Conservation (phyloP, 495 filamentous ascomycete genomes). For the Hyaloscypha hepaticicola region DNA sequence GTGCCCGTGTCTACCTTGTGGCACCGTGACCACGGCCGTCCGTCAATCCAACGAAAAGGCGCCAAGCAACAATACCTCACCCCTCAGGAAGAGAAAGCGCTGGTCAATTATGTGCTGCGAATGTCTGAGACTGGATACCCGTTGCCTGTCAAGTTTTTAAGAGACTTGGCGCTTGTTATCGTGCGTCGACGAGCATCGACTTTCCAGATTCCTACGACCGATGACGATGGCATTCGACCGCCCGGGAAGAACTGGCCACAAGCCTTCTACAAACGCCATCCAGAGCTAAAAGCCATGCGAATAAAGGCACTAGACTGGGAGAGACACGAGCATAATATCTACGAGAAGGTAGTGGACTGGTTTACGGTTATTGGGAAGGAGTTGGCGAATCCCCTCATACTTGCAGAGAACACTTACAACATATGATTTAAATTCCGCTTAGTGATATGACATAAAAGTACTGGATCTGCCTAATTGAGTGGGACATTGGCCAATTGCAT, state of each 20-base stretch:
- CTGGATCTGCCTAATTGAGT: no score
- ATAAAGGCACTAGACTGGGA: constrained; percentile 31
- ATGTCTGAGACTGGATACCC: constrained; percentile 34
- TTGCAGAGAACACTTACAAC: constrained; percentile 33
- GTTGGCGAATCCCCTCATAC: constrained; percentile 29
- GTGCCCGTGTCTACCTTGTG: constrained; percentile 21
- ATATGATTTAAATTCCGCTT: no score
- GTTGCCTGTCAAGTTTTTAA: constrained; percentile 34
- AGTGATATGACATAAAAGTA: no score
- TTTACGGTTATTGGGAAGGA: constrained; percentile 33
- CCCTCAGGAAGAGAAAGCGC: constrained; percentile 32
- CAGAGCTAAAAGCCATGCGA: constrained; percentile 31
- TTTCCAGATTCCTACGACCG: constrained; percentile 1
- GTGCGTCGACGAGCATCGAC: constrained; percentile 10
- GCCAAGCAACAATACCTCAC: constrained; percentile 35
- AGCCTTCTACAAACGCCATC: constrained; percentile 27
- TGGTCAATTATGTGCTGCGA: constrained; percentile 34
- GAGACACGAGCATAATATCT: constrained; percentile 25
- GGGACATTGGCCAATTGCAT: no score
- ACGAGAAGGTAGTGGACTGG: constrained; percentile 26
- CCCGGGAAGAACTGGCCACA: constrained; percentile 35
- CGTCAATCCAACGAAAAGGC: constrained; percentile 31
- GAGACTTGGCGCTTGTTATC: constrained; percentile 9
- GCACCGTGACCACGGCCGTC: constrained; percentile 23
- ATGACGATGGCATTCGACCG: not conserved